Conservation (phyloP, 352 stramenopile species). For the Peronospora farinosa region DNA sequence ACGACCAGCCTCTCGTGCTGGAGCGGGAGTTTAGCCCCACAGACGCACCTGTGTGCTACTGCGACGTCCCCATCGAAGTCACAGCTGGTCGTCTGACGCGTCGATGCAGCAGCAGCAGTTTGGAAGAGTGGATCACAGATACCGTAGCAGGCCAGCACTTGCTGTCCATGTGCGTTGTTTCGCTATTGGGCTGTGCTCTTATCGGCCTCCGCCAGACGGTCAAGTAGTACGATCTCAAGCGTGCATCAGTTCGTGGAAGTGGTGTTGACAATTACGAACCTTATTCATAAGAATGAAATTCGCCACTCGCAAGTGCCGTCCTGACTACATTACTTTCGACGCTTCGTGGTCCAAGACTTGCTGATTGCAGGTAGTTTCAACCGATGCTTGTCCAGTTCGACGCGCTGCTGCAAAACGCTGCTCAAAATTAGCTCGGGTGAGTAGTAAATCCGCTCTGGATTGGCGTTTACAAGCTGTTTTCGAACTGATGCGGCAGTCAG, state of each 20-base stretch:
- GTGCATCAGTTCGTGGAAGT: conserved; percentile 3
- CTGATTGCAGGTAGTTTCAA: conserved; percentile 18
- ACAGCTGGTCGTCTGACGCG: conserved; percentile 16
- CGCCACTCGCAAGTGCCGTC: not conserved
- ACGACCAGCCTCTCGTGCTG: conserved; percentile 42
- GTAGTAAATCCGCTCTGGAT: conserved; percentile 30
- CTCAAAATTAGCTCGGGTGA: conserved; percentile 43
- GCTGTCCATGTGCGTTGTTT: conserved; percentile 52
- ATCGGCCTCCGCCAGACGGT: conserved; percentile 31
- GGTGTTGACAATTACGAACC: not conserved
- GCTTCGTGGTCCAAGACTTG: conserved; percentile 21
- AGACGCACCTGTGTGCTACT: conserved; percentile 43
- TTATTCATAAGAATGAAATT: conserved; percentile 17
- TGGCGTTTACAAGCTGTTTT: conserved; percentile 29
- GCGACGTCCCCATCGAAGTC: conserved; percentile 29
- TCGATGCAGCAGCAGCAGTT: conserved; percentile 24
- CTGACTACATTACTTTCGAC: conserved; percentile 18
- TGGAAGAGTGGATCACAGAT: conserved; percentile 37
- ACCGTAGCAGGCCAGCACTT: conserved; percentile 38
- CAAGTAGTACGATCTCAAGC: conserved; percentile 31
- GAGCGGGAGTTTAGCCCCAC: conserved; percentile 39
- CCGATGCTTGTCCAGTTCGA: conserved; percentile 32
- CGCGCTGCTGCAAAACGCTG: conserved; percentile 36
- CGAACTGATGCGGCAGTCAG: conserved; percentile 29
- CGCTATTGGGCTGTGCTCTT: conserved; percentile 38